phyloP scores from a whole-genome alignment of 2,329 filamentous ascomycete genomes.

The Botrytis galanthina region DNA sequence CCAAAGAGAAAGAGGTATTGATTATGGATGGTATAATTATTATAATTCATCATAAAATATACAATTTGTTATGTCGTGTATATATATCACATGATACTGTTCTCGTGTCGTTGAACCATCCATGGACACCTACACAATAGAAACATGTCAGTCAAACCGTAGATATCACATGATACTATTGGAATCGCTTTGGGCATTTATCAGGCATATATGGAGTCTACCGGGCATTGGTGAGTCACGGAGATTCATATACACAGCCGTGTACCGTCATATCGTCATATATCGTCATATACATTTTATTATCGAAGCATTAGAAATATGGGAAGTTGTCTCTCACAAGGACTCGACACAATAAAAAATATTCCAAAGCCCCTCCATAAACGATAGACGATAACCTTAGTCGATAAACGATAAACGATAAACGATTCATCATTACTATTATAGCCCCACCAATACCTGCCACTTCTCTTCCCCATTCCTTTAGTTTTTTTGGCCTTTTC shows the following conservation, averaged over 20 bases:
- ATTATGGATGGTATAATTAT: no score
- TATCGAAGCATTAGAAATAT: no score
- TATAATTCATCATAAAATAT: no score
- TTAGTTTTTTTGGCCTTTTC: background rate
- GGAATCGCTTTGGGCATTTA: background rate
- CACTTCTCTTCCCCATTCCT: conserved; percentile 1
- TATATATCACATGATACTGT: background rate
- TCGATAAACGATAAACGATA: background rate
- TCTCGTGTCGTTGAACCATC: background rate
- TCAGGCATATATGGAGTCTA: background rate
- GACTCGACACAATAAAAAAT: no score
- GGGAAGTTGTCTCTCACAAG: background rate
- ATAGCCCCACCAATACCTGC: conserved; percentile 12
- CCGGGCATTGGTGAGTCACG: background rate
- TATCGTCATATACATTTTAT: no score
- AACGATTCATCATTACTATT: background rate
- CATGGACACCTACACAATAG: no score
- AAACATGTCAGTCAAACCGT: background rate
- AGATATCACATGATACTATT: no score
- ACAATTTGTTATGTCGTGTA: background rate
- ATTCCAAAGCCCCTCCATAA: conserved; percentile 9
- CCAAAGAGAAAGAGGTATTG: background rate
- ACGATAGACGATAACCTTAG: background rate
- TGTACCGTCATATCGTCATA: no score
- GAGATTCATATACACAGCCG: background rate